Base-by-base conservation (phyloP, 306 rosid genomes). In the Amphicarpaea edgeworthii region DNA sequence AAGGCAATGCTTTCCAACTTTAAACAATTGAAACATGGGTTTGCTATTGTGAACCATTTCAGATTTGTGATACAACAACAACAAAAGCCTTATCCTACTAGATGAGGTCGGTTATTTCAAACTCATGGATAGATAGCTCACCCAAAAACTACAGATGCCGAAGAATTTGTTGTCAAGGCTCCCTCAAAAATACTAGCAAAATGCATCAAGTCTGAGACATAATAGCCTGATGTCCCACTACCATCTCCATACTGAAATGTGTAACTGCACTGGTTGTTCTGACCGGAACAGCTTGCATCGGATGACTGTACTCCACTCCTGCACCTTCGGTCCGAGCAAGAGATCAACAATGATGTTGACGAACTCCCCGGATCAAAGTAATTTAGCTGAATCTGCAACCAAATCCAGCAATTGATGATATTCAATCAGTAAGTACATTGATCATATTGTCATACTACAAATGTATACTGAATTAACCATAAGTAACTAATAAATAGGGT, bases 201-300 rank as follows among this genome's bases (percentile, higher is more conserved):
- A 74, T 88, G 90, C 87, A 95, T 82, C 82, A 86, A 75, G 76
- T 95, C 99, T 0, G 85, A 81, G 14, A 95, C 86, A 17, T 92
- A 92, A 86, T 87, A 92, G 58, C 99, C 97, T 0, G 96, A 76
- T 15, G 97, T 87, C 55, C 93, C 96, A 76, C 99, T 95, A 10
- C 91, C 96, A 79, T 95, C 99, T 62, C 97, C 99, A 57, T 95
- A 95, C 78, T 90, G 90, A 70, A 95, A 90, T 21, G 85, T 74
- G 79, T 89, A 95, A 19, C 74, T 46, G 81, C 99, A 95, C 62
- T 85, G 93, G 72, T 93, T 89, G 77, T 42, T 88, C 86, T 84
- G 87, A 55, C 82, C 12, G 12, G 89, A 85, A 82, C 99, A 95
- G 6, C 16, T 47, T 3, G 97, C 88, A 63, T 92, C 99, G 0